These are phyloP conservation scores for Amanita inopinata DNA, from an alignment of 768 basidiomycete species.

Conservation along the genomic window DNA sequence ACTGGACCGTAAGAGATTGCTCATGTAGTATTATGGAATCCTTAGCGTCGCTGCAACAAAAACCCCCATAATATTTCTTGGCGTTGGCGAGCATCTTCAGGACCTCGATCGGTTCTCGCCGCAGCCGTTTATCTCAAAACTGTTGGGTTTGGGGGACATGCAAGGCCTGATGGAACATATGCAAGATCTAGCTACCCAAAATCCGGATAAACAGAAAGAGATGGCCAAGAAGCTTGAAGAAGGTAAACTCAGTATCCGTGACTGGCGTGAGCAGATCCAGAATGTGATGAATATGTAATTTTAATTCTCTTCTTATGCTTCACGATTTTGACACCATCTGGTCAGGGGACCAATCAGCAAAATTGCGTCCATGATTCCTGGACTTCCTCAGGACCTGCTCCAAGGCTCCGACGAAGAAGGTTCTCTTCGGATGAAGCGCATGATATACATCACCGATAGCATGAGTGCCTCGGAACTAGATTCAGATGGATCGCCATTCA, in stretches of 20 bases:
- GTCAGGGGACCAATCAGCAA: constrained; percentile 96
- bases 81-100: constrained; percentile 95
- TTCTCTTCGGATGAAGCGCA: constrained; percentile 82
- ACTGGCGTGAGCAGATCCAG: constrained; percentile 95
- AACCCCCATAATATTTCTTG: constrained; percentile 97
- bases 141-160: constrained; percentile 92
- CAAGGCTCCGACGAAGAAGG: constrained; percentile 94
- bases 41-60: constrained; percentile 92
- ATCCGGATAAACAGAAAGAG: constrained; percentile 95
- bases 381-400: constrained; percentile 83
- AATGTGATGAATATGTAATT: constrained; percentile 96
- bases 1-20: background rate
- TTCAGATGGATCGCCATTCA: constrained; percentile 88
- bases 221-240: constrained; percentile 97
- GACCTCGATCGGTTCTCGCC: constrained; percentile 95
- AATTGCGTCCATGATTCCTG: constrained; percentile 98
- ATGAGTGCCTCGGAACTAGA: constrained; percentile 93
- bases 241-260: constrained; percentile 92
- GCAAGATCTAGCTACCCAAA: constrained; percentile 89
- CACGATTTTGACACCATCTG: constrained; percentile 8
- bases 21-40: constrained; percentile 12
- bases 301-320: constrained; percentile 4
- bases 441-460: constrained; percentile 98
- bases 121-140: constrained; percentile 93
- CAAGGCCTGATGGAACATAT: constrained; percentile 98